phyloP scores from a whole-genome alignment of 2,329 filamentous ascomycete species.

The Hypoxylon sp. region DNA sequence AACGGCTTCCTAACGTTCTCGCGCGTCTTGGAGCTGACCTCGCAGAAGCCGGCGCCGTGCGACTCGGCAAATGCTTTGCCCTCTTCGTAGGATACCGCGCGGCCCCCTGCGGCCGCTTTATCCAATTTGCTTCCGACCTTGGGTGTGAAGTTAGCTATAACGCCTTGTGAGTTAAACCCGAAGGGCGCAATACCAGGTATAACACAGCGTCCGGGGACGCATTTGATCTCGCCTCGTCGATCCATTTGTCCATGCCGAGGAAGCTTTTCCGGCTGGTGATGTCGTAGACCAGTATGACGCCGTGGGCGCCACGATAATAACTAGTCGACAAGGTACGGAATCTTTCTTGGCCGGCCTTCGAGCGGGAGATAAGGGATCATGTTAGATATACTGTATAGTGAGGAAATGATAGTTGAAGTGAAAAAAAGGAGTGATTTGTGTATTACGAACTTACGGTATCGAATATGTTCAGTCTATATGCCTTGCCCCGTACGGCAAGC shows the following conservation, averaged over 20 bases:
- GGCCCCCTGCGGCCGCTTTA: slow-evolving; percentile 57
- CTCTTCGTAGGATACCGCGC: slow-evolving; percentile 64
- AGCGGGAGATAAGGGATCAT: not conserved
- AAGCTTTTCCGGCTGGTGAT: slow-evolving; percentile 65
- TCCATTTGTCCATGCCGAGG: slow-evolving; percentile 67
- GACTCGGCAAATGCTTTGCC: slow-evolving; percentile 63
- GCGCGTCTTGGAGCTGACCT: slow-evolving; percentile 68
- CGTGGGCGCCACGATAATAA: slow-evolving; percentile 66
- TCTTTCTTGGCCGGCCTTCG: slow-evolving; percentile 62
- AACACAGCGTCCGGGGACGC: slow-evolving; percentile 64
- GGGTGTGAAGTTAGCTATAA: slow-evolving; percentile 22
- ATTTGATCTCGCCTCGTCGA: slow-evolving; percentile 67
- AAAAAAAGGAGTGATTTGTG: not conserved
- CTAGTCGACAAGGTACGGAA: slow-evolving; percentile 66
- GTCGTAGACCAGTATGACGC: slow-evolving; percentile 66
- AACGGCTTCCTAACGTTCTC: slow-evolving; percentile 67
- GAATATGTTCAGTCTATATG: slow-evolving; percentile 68
- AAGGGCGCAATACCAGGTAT: slow-evolving; percentile 59
- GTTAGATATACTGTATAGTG: slow-evolving; percentile 12
- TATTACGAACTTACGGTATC: slow-evolving; percentile 60
- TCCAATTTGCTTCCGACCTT: slow-evolving; percentile 68
- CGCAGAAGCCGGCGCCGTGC: slow-evolving; percentile 65
- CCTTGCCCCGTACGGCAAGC: slow-evolving; percentile 65
- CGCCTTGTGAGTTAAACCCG: not conserved
- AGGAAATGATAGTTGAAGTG: not conserved